Conservation (phyloP, 345 rosid species). For the Eucalyptus curtisii region DNA sequence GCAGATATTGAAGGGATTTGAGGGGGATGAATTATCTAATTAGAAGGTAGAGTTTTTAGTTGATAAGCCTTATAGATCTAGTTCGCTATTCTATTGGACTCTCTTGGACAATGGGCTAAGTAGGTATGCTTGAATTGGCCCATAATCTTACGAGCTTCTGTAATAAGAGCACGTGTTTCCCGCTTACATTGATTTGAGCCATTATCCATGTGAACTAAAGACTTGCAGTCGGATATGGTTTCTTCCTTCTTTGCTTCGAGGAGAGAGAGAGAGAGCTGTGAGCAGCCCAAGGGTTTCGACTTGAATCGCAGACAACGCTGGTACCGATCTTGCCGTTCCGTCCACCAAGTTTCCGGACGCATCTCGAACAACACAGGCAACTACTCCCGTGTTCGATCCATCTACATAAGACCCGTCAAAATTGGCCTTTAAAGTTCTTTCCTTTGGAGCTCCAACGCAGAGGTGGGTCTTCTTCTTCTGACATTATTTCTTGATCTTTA, state of each 20-base stretch:
- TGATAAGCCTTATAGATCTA: neutral
- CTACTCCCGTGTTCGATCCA: neutral
- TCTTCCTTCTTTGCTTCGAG: neutral
- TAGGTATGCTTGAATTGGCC: neutral
- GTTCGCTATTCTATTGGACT: neutral
- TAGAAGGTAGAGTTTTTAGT: no score
- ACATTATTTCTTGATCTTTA: no score
- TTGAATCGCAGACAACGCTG: rapidly evolving
- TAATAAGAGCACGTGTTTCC: no score
- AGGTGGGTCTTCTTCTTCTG: no score
- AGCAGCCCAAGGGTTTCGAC: neutral
- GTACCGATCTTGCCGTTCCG: rapidly evolving
- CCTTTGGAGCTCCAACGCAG: neutral
- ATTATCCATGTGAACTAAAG: neutral
- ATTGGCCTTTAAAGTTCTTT: neutral
- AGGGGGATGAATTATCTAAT: neutral
- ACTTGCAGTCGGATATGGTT: neutral
- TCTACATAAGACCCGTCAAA: rapidly evolving
- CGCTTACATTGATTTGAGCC: neutral
- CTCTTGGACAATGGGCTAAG: neutral
- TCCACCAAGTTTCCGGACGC: neutral
- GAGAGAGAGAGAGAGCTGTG: neutral
- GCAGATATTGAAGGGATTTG: neutral
- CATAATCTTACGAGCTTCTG: neutral
- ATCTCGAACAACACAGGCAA: neutral